Percentiles rank a stretch among this genome's conserved stretches.
These are phyloP conservation scores for Vinca minor DNA, from an alignment of 257 asterid genomes.

Conservation along the genomic window DNA sequence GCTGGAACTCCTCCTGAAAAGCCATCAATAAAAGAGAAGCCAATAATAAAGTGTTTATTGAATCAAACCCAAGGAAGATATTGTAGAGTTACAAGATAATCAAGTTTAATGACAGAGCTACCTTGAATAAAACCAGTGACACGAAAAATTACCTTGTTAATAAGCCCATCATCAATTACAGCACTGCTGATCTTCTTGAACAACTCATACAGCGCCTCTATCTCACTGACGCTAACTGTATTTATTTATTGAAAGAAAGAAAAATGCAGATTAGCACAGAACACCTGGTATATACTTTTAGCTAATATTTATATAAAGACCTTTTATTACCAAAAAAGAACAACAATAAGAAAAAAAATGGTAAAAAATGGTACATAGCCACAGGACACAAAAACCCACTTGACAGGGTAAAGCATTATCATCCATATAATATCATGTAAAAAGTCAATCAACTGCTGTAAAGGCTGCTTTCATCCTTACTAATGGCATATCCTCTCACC, in stretches of 20 bases:
- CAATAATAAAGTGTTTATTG: neutral
- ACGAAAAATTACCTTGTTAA: constrained; percentile 52
- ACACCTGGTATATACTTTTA: neutral
- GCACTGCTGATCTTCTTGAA: constrained; percentile 81
- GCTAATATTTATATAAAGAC: neutral
- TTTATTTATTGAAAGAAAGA: neutral
- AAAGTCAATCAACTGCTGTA: neutral
- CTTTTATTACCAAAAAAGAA: no score
- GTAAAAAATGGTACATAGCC: no score
- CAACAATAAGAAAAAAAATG: no score
- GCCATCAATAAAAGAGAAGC: constrained; percentile 19
- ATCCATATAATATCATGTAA: neutral
- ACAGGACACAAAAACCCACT: no score
- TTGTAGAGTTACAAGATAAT: neutral
- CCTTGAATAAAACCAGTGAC: neutral
- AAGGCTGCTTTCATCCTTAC: neutral
- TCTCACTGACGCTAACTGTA: constrained; percentile 84
- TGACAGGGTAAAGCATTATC: neutral
- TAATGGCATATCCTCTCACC: neutral
- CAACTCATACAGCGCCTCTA: constrained; percentile 78
- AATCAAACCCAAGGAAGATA: neutral
- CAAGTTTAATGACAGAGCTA: neutral
- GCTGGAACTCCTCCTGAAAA: constrained; percentile 87
- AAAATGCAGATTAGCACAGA: neutral
- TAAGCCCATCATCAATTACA: constrained; percentile 79